Evolutionary conservation across 2,329 filamentous ascomycete species (phyloP).

Genomic region (Truncatella angustata): DNA sequence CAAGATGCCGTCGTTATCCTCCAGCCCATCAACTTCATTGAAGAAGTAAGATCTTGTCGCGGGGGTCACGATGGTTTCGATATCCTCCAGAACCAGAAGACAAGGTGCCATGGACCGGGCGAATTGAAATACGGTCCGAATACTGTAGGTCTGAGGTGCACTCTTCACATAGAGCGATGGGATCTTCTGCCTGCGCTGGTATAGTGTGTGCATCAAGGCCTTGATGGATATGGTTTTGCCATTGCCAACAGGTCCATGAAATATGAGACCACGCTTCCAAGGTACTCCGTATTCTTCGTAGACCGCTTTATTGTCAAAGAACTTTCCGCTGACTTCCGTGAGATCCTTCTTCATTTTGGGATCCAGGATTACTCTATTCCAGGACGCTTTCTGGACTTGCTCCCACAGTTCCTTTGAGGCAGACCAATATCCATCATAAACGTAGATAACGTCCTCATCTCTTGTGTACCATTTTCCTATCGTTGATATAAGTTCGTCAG

Average conservation of each 20-base stretch:
- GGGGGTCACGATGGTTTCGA: constrained; percentile 62
- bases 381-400: constrained; percentile 51
- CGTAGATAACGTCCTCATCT: constrained; percentile 43
- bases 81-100: constrained; percentile 67
- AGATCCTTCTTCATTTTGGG: constrained; percentile 61
- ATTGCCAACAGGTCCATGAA: constrained; percentile 60
- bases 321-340: constrained; percentile 59
- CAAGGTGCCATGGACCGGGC: constrained; percentile 63
- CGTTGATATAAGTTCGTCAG: neutral
- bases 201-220: constrained; percentile 64
- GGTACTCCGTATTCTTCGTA: constrained; percentile 61
- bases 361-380: constrained; percentile 66
- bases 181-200: constrained; percentile 46
- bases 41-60: constrained; percentile 63
- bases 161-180: constrained; percentile 61
- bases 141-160: constrained; percentile 50
- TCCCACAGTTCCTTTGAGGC: constrained; percentile 59
- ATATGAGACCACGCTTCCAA: constrained; percentile 69
- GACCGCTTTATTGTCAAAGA: constrained; percentile 56
- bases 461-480: constrained; percentile 3
- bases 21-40: constrained; percentile 67
- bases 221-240: constrained; percentile 70
- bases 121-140: constrained; percentile 51
- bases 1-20: constrained; percentile 66
- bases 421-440: constrained; percentile 63